Base-by-base conservation (phyloP, 2,329 filamentous ascomycete species). In the Fusarium longipes region DNA sequence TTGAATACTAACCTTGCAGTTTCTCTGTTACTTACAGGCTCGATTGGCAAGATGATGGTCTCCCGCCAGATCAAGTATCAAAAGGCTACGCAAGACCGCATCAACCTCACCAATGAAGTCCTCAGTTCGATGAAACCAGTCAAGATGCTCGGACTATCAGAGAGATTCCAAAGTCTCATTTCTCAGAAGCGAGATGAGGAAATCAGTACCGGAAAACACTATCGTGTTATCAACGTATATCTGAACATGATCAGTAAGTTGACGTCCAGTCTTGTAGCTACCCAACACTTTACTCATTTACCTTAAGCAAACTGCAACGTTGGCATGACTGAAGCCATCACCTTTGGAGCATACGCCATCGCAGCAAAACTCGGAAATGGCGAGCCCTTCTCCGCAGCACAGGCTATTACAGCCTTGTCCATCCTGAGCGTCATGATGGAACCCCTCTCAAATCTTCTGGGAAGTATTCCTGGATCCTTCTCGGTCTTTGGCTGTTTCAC, bases 131-230 rank as follows among this genome's bases (percentile, higher is more conserved):
- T 77, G 25, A 78, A 77, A 17, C 64, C 73, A 1, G 70, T 77
- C n/a, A 78, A 78, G 47, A 78, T 78, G 75, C 66, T 77, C 3
- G 76, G 76, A 0, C 65, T 73, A 9, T 69, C 75, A 3, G 73
- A 76, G 22, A 63, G 62, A 11, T 75, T 77, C 14, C 54, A 60
- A 3, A 48, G 51, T 4, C 52, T 74, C 1, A 72, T 77, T 50
- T 54, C 65, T 14, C 50, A 68, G 18, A 75, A 71, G 36, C 65
- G 75, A 12, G 63, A 71, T 14, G 51, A 75, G 3, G 75, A 77
- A 18, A 59, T 77, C 24, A 48, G 52, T 4, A 55, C 66, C 0
- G 72, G 72, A 2, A 75, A 75, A 44, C 64, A 70, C 8, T 77
- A 60, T 40, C 67, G 75, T 11, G 17, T 53, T 24, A 53, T 76